Base-by-base conservation (phyloP, 257 asterid species). In the Salvia miltiorrhiza region DNA sequence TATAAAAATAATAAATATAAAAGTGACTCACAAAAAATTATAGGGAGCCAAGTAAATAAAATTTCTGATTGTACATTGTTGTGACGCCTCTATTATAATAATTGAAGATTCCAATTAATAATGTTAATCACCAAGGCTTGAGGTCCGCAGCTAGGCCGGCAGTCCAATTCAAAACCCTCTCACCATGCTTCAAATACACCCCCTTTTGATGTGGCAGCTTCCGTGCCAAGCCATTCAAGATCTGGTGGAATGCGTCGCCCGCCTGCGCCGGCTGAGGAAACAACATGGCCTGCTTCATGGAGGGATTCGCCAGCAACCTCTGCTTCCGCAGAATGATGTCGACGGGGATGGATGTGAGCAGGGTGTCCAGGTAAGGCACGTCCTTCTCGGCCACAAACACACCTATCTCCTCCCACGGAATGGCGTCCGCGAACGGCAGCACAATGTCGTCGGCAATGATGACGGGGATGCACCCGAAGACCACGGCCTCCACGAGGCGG, bases 41-140 rank as follows among this genome's bases (percentile, higher is more conserved):
- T n/a, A n/a, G n/a, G n/a, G n/a, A n/a, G n/a, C n/a, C n/a, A n/a
- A n/a, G n/a, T n/a, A n/a, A n/a, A n/a, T n/a, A n/a, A n/a, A n/a
- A n/a, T n/a, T n/a, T n/a, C n/a, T n/a, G n/a, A n/a, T n/a, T n/a
- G n/a, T n/a, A n/a, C n/a, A n/a, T n/a, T n/a, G n/a, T n/a, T n/a
- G n/a, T n/a, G n/a, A n/a, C n/a, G n/a, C n/a, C n/a, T n/a, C n/a
- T n/a, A n/a, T n/a, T n/a, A n/a, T n/a, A n/a, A n/a, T n/a, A n/a
- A n/a, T n/a, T n/a, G n/a, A n/a, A n/a, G n/a, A n/a, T n/a, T n/a
- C n/a, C n/a, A n/a, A n/a, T n/a, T n/a, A n/a, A n/a, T n/a, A n/a
- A n/a, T n/a, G n/a, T n/a, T n/a, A n/a, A n/a, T n/a, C n/a, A 85
- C 90, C 95, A 86, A 53, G 95, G 95, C 74, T 86, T 86, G 17